phyloP scores from a whole-genome alignment of 805 yeast genomes.

The Wickerhamiella australiensis region DNA sequence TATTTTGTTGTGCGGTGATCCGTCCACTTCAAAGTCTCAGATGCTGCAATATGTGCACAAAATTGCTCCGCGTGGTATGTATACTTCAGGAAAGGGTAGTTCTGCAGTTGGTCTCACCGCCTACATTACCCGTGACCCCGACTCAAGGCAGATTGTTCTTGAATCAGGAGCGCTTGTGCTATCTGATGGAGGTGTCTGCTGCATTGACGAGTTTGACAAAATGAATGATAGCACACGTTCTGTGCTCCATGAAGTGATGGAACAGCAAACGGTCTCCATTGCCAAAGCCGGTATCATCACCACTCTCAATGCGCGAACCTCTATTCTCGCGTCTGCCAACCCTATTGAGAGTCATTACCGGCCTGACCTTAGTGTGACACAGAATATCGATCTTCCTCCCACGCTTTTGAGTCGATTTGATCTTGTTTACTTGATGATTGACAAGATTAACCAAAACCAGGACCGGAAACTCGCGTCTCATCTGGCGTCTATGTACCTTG shows the following conservation, averaged over 20 bases:
- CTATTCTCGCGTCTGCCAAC: constrained; percentile 91
- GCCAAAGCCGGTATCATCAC: constrained; percentile 98
- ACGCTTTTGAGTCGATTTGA: constrained; percentile 92
- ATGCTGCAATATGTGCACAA: constrained; percentile 88
- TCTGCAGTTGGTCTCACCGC: constrained; percentile 99
- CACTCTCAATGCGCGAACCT: constrained; percentile 90
- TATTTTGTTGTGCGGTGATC: constrained; percentile 89
- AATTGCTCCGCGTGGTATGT: constrained; percentile 95
- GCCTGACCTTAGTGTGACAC: constrained; percentile 88
- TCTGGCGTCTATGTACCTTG: constrained; percentile 81
- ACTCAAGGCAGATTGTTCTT: constrained; percentile 81
- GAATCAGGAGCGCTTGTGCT: constrained; percentile 94
- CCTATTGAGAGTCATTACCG: constrained; percentile 94
- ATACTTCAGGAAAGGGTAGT: constrained; percentile 97
- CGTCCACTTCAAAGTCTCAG: constrained; percentile 95
- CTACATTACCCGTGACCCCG: constrained; percentile 85
- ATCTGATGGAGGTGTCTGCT: constrained; percentile 96
- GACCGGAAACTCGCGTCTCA: constrained; percentile 86
- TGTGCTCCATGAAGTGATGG: constrained; percentile 97
- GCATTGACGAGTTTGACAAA: constrained; percentile 97
- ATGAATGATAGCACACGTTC: constrained; percentile 92
- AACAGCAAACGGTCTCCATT: constrained; percentile 94
- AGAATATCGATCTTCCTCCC: constrained; percentile 93
- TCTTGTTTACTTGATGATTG: constrained; percentile 80
- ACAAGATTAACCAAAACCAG: constrained; percentile 73